phyloP scores from a whole-genome alignment of 345 rosid genomes.

The Atalantia buxifolia region DNA sequence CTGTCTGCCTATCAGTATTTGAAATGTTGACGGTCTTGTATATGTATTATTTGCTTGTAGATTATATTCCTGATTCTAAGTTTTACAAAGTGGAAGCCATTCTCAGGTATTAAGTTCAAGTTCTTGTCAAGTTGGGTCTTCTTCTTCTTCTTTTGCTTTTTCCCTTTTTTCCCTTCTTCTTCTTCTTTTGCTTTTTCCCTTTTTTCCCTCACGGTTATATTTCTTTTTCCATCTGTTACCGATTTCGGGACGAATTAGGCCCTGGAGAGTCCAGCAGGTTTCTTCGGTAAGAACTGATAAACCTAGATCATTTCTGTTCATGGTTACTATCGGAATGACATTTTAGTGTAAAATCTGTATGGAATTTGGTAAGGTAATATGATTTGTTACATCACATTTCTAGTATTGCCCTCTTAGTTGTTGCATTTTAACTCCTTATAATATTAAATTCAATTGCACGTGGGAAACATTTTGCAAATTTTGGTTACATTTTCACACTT shows the following conservation, averaged over 20 bases:
- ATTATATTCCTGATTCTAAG: slow-evolving; percentile 61
- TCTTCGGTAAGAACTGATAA: slow-evolving; percentile 59
- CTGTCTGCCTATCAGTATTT: neutral
- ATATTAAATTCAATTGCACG: neutral
- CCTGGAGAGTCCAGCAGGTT: slow-evolving; percentile 81
- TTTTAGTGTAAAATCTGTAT: neutral
- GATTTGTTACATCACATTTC: neutral
- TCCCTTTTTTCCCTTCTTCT: neutral
- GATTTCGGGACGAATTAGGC: slow-evolving; percentile 44
- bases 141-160: neutral
- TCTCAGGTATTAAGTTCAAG: slow-evolving; percentile 40
- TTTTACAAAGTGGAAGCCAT: slow-evolving; percentile 92
- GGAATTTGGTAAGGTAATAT: neutral
- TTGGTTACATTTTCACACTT: neutral
- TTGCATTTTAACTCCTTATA: neutral
- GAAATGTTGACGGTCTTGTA: neutral
- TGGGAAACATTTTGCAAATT: neutral
- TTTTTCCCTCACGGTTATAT: neutral
- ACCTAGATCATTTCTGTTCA: neutral
- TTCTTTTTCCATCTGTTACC: slow-evolving; percentile 6
- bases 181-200: neutral
- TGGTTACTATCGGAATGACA: neutral
- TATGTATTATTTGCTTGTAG: slow-evolving; percentile 22
- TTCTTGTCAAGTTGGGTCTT: neutral
- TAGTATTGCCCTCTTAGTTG: neutral